Evolutionary conservation across 2,329 filamentous ascomycete genomes (phyloP).

Genomic region (Ophiostoma triangulosporum): DNA sequence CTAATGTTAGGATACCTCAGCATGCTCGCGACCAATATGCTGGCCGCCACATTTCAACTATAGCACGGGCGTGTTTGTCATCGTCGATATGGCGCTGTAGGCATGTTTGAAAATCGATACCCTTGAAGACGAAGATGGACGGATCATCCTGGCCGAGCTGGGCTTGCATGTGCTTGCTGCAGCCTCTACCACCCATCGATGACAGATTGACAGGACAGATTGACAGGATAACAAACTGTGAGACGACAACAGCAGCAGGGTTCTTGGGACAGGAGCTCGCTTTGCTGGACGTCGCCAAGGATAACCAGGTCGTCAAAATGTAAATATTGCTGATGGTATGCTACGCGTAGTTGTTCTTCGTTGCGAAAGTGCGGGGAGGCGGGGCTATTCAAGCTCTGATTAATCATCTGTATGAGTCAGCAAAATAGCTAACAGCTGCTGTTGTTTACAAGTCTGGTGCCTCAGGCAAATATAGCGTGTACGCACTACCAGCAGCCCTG

Average conservation of each 20-base stretch:
- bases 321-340: no score
- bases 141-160: not conserved
- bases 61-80: not conserved
- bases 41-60: not conserved
- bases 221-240: not conserved
- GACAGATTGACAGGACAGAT: no score
- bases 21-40: conserved; percentile 3
- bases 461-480: no score
- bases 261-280: not conserved
- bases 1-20: conserved; percentile 14
- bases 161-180: not conserved
- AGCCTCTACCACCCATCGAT: conserved; percentile 4
- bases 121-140: conserved; percentile 1
- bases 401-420: no score
- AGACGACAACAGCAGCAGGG: not conserved
- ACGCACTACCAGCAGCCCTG: no score
- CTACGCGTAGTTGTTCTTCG: no score
- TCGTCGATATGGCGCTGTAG: conserved; percentile 1
- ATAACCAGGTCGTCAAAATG: no score
- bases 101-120: conserved; percentile 4
- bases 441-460: no score
- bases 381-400: no score
- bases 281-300: not conserved
- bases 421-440: no score
- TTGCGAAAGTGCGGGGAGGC: no score